Evolutionary conservation across 805 yeast species (phyloP), one percentile per base, ranked within the genome.

Genomic region (Candida maris): DNA sequence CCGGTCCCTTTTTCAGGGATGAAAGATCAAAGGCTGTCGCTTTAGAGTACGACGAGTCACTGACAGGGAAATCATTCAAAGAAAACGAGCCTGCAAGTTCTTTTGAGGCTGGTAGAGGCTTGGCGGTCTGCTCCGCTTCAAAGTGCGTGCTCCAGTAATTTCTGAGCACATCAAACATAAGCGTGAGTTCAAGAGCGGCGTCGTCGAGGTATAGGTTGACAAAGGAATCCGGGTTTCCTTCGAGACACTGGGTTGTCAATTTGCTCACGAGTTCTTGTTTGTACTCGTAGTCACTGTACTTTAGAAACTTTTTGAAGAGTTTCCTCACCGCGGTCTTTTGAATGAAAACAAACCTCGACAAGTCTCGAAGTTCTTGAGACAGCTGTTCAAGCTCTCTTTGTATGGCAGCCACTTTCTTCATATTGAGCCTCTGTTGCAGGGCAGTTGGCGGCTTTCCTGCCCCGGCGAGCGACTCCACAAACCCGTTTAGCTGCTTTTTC

Each of bases 281-380:
- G 37, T 57, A 52, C 10, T 44, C 38, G 34, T 55, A 61, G 5
- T 49, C 48, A 35, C 68, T 66, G 50, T 75, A 67, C 51, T 75
- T 75, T 31, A 65, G 32, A 41, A 73, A 81, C 55, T 86, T 85
- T 62, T 86, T 85, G 50, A 85, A 66, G 33, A 85, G 70, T 61
- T 85, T 85, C 43, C 80, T 69, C 32, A 83, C 68, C 5, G 79
- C 94, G 3, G 86, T 78, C 51, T 80, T 79, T 53, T 85, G 95
- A 6, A 85, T 71, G 16, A 80, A 62, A 12, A 84, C 74, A 52
- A 81, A 85, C 43, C 86, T 68, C n/a, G 85, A 70, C 31, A 85
- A 62, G 42, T 79, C 73, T 49, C 81, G 85, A 19, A 83, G 62
- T 30, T 76, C 80, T 13, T 50, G 62, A 38, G 71, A 73, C 29